A percentile compares a stretch with the other conserved stretches of the same genome.
Conservation (phyloP, 768 basidiomycete genomes). For the Amanita muscaria region DNA sequence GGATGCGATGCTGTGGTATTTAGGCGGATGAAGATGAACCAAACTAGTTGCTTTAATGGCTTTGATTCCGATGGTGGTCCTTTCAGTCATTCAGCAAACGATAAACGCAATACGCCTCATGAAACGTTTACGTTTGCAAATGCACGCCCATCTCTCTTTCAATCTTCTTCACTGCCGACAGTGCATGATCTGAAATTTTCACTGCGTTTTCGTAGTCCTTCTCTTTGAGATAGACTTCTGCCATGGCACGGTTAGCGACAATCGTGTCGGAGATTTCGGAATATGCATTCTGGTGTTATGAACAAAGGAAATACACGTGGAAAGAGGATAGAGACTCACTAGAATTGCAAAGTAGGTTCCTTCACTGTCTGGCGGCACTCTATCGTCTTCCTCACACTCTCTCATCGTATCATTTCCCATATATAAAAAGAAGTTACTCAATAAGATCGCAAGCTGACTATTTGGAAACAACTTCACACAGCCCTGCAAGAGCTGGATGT, state of each 20-base stretch:
- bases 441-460: conserved; percentile 43
- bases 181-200: conserved; percentile 60
- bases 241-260: conserved; percentile 56
- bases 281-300: conserved; percentile 43
- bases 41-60: conserved; percentile 65
- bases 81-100: conserved; percentile 20
- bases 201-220: conserved; percentile 69
- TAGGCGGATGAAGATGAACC: conserved; percentile 82
- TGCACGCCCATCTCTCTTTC: conserved; percentile 52
- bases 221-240: conserved; percentile 58
- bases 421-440: conserved; percentile 64
- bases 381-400: conserved; percentile 30
- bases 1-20: conserved; percentile 77
- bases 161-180: conserved; percentile 43
- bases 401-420: conserved; percentile 33
- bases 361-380: conserved; percentile 22
- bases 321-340: conserved; percentile 36
- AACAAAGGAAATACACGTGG: background rate
- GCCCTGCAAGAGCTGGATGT: conserved; percentile 42
- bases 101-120: background rate
- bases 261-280: conserved; percentile 43
- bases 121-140: conserved; percentile 31
- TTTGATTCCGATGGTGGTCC: conserved; percentile 61
- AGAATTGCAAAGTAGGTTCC: conserved; percentile 55
- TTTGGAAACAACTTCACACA: conserved; percentile 61